Percentiles rank a stretch among this genome's conserved stretches.
These are phyloP conservation scores for Zoysia japonica DNA, from an alignment of 176 grass and related monocot genomes.

Conservation along the genomic window DNA sequence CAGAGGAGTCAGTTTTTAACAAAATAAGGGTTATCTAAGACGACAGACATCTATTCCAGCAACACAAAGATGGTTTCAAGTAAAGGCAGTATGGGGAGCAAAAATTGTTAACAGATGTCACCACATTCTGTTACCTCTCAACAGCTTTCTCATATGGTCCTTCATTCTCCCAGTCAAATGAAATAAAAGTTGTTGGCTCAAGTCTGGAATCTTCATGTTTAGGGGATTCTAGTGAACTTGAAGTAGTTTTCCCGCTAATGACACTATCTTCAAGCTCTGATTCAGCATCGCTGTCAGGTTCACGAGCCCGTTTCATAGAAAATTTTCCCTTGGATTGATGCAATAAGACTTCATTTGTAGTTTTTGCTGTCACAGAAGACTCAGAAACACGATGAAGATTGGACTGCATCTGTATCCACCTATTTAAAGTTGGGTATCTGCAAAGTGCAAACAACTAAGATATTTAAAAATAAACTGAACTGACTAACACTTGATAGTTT, in stretches of 20 bases:
- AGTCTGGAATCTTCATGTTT: slow-evolving; percentile 50
- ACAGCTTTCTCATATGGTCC: slow-evolving; percentile 86
- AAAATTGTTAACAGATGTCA: background rate
- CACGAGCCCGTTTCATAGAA: slow-evolving; percentile 66
- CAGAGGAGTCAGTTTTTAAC: background rate
- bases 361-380: slow-evolving; percentile 64
- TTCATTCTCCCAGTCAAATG: slow-evolving; percentile 97
- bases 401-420: slow-evolving; percentile 99
- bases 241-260: slow-evolving; percentile 45
- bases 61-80: slow-evolving; percentile 13
- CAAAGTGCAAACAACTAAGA: slow-evolving; percentile 46
- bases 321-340: slow-evolving; percentile 63
- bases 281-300: slow-evolving; percentile 81
- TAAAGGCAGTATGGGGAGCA: background rate
- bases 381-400: slow-evolving; percentile 94
- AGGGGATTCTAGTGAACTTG: slow-evolving; percentile 55
- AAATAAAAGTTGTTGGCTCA: slow-evolving; percentile 72
- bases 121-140: slow-evolving; percentile 61
- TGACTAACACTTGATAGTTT: slow-evolving; percentile 25
- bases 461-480: slow-evolving; percentile 30
- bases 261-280: slow-evolving; percentile 60
- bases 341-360: slow-evolving; percentile 40
- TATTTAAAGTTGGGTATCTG: slow-evolving; percentile 90
- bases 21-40: background rate
- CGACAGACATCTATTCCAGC: slow-evolving; percentile 10